Conservation (phyloP, 2,329 filamentous ascomycete species). For the Venturiaceae sp. region DNA sequence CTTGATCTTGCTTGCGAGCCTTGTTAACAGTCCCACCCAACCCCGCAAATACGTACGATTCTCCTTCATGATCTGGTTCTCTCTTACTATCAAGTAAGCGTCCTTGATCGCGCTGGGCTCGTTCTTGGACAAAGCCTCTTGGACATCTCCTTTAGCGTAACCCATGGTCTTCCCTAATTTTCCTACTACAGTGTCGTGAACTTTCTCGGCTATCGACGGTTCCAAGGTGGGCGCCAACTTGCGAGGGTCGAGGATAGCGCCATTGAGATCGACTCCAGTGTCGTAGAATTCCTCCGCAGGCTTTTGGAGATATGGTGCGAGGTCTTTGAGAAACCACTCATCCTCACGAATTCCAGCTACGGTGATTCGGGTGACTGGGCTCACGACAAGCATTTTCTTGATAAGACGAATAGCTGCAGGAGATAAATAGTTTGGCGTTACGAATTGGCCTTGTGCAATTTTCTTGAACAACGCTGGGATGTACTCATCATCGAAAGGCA, state of each 20-base stretch:
- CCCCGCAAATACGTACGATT: constrained; percentile 65
- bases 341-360: constrained; percentile 90
- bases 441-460: constrained; percentile 89
- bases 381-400: constrained; percentile 88
- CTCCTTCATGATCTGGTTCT: constrained; percentile 94
- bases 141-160: constrained; percentile 88
- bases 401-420: constrained; percentile 74
- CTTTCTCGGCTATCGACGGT: constrained; percentile 70
- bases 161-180: constrained; percentile 98
- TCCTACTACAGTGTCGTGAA: constrained; percentile 85
- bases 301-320: constrained; percentile 77
- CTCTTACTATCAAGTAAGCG: constrained; percentile 93
- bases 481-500: constrained; percentile 97
- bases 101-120: constrained; percentile 98
- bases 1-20: not conserved
- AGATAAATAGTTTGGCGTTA: constrained; percentile 84
- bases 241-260: constrained; percentile 67
- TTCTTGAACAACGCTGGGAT: constrained; percentile 97
- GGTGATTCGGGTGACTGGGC: constrained; percentile 86
- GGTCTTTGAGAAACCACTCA: constrained; percentile 83
- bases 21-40: not conserved
- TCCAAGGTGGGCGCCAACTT: constrained; percentile 67
- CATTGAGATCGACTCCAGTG: constrained; percentile 87
- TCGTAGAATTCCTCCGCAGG: constrained; percentile 88
- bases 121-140: constrained; percentile 82